Evolutionary conservation across 306 rosid genomes (phyloP), one percentile per base, ranked within the genome.

Genomic region (Dicorynia guianensis): DNA sequence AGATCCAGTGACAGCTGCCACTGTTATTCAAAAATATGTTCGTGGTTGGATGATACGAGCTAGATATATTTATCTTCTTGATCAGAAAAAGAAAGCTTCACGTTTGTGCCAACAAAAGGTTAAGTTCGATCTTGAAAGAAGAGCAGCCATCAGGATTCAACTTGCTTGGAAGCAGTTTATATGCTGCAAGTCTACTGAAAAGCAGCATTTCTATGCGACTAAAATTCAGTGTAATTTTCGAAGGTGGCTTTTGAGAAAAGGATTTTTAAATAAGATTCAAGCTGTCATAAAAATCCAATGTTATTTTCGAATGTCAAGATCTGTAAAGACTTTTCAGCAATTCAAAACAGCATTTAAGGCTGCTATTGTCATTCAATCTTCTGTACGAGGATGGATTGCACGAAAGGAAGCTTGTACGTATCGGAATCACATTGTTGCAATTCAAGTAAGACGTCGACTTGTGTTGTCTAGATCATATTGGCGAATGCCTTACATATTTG

Each of bases 291-390:
- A 73, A 80, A 84, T 93, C 71, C 97, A 93, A 83, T 81, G 85
- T 72, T 48, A 65, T 76, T 82, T 87, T 62, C 88, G 97, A 79
- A 87, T 81, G 97, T 87, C 81, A 70, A 87, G 74, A 78, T 87
- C 94, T 80, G 48, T 81, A 78, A 88, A 77, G 80, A 81, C 86
- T 50, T 76, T 85, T 85, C 72, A 69, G 77, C 87, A 62, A 59
- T 63, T 81, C 76, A 87, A 87, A 85, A 63, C 49, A 56, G 67
- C 74, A 58, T 74, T 25, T n/a, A 53, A 40, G 55, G 87, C 97
- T 67, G 88, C 89, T 53, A 83, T 73, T 59, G 67, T 80, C 54
- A 82, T 93, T 84, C 97, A 91, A 85, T 90, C 97, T 50, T 87
- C 53, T 61, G 78, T 77, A 11, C 93, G 93, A 62, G 89, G 88